Evolutionary conservation across 441 rosid genomes (phyloP).

Genomic region (Eruca vesicaria): DNA sequence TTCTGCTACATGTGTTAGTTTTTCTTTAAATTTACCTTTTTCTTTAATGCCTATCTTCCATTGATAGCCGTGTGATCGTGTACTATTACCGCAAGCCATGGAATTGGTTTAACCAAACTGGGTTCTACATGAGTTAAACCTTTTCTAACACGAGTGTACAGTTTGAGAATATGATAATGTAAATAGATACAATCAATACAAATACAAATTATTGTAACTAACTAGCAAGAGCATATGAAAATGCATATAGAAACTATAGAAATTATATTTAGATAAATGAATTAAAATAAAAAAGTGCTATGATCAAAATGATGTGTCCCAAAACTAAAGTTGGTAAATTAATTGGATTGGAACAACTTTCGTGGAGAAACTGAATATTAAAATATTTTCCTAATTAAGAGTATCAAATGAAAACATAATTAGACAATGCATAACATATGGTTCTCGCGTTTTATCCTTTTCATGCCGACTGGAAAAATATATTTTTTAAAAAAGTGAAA

Average conservation of each 20-base stretch:
- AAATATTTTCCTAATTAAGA: too few species aligned
- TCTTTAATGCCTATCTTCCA: too few species aligned
- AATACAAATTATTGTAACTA: background rate
- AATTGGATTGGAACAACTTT: too few species aligned
- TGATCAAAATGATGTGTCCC: too few species aligned
- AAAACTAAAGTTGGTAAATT: too few species aligned
- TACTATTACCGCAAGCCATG: slow-evolving; percentile 91
- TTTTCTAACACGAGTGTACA: background rate
- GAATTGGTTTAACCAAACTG: slow-evolving; percentile 39
- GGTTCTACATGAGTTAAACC: background rate
- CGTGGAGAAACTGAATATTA: too few species aligned
- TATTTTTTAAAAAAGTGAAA: background rate
- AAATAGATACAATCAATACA: background rate
- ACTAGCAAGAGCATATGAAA: background rate
- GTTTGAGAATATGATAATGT: background rate
- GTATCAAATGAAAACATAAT: too few species aligned
- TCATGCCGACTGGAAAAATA: too few species aligned
- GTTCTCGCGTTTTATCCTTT: too few species aligned
- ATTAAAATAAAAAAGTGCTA: too few species aligned
- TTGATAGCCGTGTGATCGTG: slow-evolving; percentile 94
- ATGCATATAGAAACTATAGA: background rate
- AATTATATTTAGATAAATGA: background rate
- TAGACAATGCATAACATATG: too few species aligned
- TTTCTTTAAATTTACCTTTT: background rate
- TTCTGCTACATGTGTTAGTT: background rate